phyloP scores from a whole-genome alignment of 495 filamentous ascomycete species.

The Podospora pseudopauciseta region DNA sequence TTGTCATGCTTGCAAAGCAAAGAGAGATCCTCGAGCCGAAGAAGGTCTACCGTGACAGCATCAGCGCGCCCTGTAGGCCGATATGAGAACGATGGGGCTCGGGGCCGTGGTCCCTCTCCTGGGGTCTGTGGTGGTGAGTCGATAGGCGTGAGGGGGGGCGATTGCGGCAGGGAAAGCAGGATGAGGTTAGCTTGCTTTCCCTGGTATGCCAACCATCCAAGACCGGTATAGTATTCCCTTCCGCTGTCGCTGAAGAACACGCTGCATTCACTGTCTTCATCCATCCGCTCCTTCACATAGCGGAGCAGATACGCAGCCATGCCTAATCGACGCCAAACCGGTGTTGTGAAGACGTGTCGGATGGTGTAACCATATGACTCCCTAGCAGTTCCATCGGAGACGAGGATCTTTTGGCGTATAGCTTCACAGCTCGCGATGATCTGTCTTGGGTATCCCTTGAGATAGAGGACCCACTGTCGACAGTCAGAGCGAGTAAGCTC shows the following conservation, averaged over 20 bases:
- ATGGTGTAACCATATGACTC: constrained; percentile 70
- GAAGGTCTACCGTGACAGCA: background rate
- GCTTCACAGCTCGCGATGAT: constrained; percentile 80
- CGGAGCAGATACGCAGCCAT: constrained; percentile 62
- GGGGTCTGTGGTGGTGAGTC: constrained; percentile 17
- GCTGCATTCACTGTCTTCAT: constrained; percentile 53
- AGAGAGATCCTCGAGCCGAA: constrained; percentile 48
- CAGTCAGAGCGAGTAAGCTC: constrained; percentile 58
- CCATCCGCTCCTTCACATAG: constrained; percentile 43
- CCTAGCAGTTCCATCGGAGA: constrained; percentile 41
- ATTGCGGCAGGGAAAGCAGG: constrained; percentile 15
- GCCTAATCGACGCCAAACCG: constrained; percentile 65
- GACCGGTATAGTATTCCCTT: constrained; percentile 72
- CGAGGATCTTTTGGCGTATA: constrained; percentile 67
- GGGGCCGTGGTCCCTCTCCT: constrained; percentile 1
- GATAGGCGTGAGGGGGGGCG: background rate
- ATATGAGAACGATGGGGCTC: constrained; percentile 3
- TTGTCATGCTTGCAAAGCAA: constrained; percentile 56
- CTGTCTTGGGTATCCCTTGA: constrained; percentile 38
- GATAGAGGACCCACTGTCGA: constrained; percentile 67
- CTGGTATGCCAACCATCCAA: constrained; percentile 70
- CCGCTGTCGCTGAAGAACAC: constrained; percentile 89
- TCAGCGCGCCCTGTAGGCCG: constrained; percentile 11
- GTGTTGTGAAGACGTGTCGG: constrained; percentile 76
- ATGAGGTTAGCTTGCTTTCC: constrained; percentile 69